Conservation (phyloP, 2,329 filamentous ascomycete species). For the Lecanicillium sp. region DNA sequence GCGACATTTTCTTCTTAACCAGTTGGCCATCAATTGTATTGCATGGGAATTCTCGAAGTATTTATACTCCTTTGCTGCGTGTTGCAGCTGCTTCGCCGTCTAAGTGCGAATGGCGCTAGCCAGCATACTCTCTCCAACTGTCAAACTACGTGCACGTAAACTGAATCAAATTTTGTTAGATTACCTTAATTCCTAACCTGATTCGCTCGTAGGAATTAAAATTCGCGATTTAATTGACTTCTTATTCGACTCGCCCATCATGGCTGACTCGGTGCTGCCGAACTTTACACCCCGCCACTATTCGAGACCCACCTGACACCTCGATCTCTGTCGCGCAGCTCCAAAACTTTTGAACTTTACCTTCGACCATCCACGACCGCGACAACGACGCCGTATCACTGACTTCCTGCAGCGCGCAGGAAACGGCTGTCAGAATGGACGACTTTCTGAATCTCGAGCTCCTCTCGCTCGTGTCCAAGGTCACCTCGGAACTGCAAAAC, state of each 20-base stretch:
- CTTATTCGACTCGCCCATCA: neutral
- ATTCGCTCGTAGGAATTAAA: too few species aligned
- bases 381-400: neutral
- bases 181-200: too few species aligned
- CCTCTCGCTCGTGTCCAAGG: constrained; percentile 88
- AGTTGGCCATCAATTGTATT: too few species aligned
- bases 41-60: too few species aligned
- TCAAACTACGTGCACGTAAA: too few species aligned
- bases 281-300: neutral
- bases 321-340: neutral
- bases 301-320: constrained; percentile 6
- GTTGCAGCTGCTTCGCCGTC: too few species aligned
- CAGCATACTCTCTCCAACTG: too few species aligned
- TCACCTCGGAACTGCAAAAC: constrained; percentile 90
- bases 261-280: neutral
- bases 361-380: neutral
- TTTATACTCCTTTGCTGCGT: too few species aligned
- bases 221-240: too few species aligned
- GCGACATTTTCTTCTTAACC: too few species aligned
- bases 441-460: constrained; percentile 88
- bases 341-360: constrained; percentile 7
- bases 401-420: constrained; percentile 9
- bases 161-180: too few species aligned
- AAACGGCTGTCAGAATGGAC: constrained; percentile 56
- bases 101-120: too few species aligned